phyloP scores from a whole-genome alignment of 805 yeast genomes.

The Hanseniaspora singularis region DNA sequence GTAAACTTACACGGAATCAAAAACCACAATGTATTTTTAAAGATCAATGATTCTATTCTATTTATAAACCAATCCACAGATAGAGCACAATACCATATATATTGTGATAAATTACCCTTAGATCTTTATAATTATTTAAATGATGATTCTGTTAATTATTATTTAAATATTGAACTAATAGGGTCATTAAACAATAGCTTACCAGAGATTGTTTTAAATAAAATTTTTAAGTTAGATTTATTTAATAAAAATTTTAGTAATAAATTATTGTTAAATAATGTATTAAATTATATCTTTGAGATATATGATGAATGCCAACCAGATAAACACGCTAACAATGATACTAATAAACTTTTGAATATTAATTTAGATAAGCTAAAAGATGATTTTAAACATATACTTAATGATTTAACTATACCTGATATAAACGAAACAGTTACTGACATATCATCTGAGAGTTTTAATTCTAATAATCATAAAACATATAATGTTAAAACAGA shows the following conservation, averaged over 20 bases:
- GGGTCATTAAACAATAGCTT: neutral
- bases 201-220: neutral
- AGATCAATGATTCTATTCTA: conserved; percentile 4
- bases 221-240: neutral
- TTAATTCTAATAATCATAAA: too few species aligned
- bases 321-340: too few species aligned
- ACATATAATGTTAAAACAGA: conserved; percentile 6
- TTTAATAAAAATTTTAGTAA: neutral
- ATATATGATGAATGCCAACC: neutral
- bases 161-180: conserved; percentile 4
- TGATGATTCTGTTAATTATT: conserved; percentile 1
- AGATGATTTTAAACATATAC: too few species aligned
- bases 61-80: neutral
- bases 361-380: too few species aligned
- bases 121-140: neutral
- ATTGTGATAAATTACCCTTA: neutral
- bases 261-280: neutral
- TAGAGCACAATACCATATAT: neutral
- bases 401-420: too few species aligned
- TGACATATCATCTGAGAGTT: too few species aligned
- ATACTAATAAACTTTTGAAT: too few species aligned
- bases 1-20: neutral
- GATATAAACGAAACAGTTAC: too few species aligned
- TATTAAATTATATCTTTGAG: neutral
- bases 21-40: neutral